A percentile compares a stretch with the other conserved stretches of the same genome.
Evolutionary conservation across 2,329 filamentous ascomycete species (phyloP).

Genomic region (Apiospora rasikravindrae): DNA sequence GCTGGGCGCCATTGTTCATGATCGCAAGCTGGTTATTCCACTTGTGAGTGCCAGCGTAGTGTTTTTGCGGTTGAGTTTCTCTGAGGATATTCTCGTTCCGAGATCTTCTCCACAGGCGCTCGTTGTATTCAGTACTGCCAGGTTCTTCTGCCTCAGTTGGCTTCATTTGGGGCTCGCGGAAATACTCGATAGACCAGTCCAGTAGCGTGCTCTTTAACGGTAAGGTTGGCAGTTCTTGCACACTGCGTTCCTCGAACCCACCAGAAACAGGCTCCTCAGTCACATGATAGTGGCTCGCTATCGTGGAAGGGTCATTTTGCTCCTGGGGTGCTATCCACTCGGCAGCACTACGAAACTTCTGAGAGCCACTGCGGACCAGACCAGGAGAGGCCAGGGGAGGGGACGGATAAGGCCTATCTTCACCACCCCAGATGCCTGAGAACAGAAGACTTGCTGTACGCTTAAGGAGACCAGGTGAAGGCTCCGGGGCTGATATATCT

Average conservation of each 20-base stretch:
- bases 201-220: conserved; percentile 85
- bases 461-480: conserved; percentile 64
- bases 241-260: conserved; percentile 68
- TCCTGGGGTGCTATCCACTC: conserved; percentile 67
- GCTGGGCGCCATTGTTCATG: conserved; percentile 88
- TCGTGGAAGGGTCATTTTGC: conserved; percentile 71
- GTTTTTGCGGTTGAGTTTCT: conserved; percentile 92
- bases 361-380: conserved; percentile 44
- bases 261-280: conserved; percentile 82
- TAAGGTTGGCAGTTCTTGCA: conserved; percentile 64
- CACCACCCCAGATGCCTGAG: conserved; percentile 55
- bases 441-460: conserved; percentile 69
- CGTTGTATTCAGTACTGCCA: conserved; percentile 94
- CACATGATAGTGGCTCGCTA: conserved; percentile 74
- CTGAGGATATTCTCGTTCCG: conserved; percentile 92
- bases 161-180: conserved; percentile 98
- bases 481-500: conserved; percentile 48
- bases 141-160: conserved; percentile 94
- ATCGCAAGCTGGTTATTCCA: conserved; percentile 84
- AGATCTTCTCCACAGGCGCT: conserved; percentile 88
- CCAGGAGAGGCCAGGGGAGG: conserved; percentile 37
- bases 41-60: conserved; percentile 80
- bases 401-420: conserved; percentile 46
- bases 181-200: conserved; percentile 97
- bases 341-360: conserved; percentile 46